Evolutionary conservation across 164 flowering plant species (phyloP).

Genomic region (Magnolia officinalis): DNA sequence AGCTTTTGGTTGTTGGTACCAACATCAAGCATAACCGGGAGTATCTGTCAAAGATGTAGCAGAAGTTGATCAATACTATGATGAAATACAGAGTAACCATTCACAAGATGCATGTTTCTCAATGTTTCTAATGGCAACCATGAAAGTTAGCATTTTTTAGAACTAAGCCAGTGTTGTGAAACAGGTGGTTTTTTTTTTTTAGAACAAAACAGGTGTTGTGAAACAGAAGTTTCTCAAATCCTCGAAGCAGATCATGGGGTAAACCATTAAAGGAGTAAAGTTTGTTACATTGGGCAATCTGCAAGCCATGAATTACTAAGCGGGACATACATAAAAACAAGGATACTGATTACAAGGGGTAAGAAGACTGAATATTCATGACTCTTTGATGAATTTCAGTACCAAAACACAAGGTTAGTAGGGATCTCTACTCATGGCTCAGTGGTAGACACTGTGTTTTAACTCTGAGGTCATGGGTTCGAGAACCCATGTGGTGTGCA

Average conservation of each 20-base stretch:
- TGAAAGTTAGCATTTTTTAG: background rate
- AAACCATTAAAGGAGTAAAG: background rate
- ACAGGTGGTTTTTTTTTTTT: background rate
- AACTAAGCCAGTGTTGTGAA: background rate
- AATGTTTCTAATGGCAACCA: background rate
- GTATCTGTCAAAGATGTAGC: conserved; percentile 46
- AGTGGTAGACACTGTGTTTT: no score
- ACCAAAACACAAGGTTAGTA: no score
- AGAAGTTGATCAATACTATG: conserved; percentile 6
- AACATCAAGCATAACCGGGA: conserved; percentile 97
- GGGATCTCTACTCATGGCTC: background rate
- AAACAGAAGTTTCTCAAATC: background rate
- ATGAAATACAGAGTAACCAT: background rate
- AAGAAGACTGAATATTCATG: background rate
- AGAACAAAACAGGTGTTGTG: background rate
- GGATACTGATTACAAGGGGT: background rate
- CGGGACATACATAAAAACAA: background rate
- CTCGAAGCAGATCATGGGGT: background rate
- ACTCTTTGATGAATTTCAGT: background rate
- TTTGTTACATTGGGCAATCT: background rate
- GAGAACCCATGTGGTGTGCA: no score
- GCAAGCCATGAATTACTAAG: background rate
- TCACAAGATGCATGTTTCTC: no score
- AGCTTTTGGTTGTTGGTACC: conserved; percentile 91
- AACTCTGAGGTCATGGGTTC: no score